Evolutionary conservation across 1,139 yeast genomes (phyloP).

Genomic region (Yamadazyma triangularis): DNA sequence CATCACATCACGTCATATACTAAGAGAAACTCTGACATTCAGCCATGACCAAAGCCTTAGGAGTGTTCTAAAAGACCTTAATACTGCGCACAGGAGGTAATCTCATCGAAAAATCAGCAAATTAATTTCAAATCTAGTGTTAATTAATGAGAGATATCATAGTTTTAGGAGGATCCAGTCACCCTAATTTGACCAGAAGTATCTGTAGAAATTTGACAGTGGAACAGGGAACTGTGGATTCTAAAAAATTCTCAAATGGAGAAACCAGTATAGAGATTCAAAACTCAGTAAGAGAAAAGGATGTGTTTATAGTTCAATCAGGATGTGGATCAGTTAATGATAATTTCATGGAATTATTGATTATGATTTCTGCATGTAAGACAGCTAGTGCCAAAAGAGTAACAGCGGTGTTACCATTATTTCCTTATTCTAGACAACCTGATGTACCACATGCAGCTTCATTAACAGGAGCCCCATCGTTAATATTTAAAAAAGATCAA

Average conservation of each 20-base stretch:
- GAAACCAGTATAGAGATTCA: slow-evolving; percentile 83
- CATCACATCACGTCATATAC: too few species aligned
- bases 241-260: slow-evolving; percentile 70
- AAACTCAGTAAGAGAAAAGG: slow-evolving; percentile 89
- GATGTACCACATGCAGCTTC: slow-evolving; percentile 90
- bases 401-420: slow-evolving; percentile 90
- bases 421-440: slow-evolving; percentile 95
- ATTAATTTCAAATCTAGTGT: too few species aligned
- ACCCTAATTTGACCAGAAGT: slow-evolving; percentile 56
- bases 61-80: too few species aligned
- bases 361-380: slow-evolving; percentile 91
- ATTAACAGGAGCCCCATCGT: slow-evolving; percentile 40
- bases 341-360: slow-evolving; percentile 79
- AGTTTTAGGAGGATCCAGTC: slow-evolving; percentile 75
- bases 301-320: slow-evolving; percentile 78
- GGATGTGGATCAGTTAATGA: slow-evolving; percentile 93
- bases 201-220: slow-evolving; percentile 64
- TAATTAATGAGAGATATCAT: slow-evolving; percentile 79
- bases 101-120: too few species aligned
- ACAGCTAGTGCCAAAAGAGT: slow-evolving; percentile 92
- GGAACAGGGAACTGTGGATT: slow-evolving; percentile 53
- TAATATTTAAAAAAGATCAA: slow-evolving; percentile 36
- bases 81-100: too few species aligned
- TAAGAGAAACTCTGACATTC: too few species aligned
- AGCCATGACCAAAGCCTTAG: too few species aligned